Conservation (phyloP, 2,329 filamentous ascomycete species). For the Scytalidium sp. region DNA sequence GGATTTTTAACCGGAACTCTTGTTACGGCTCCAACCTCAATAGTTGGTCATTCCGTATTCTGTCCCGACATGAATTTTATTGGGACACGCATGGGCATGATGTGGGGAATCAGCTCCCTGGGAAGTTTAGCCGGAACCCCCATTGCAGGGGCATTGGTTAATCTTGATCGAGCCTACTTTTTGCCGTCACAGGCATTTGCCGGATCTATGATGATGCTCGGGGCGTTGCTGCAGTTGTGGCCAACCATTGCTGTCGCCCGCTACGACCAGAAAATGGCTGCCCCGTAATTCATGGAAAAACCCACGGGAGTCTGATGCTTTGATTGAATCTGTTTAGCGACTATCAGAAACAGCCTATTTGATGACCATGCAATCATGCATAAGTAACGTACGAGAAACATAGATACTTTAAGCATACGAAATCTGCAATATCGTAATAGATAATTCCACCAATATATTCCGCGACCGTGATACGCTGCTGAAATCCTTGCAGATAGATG, state of each 20-base stretch:
- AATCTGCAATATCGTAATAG: too few relatives aligned
- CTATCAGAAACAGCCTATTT: too few relatives aligned
- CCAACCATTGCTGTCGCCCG: background rate
- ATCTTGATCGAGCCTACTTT: background rate
- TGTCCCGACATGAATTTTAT: constrained; percentile 4
- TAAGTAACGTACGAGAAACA: too few relatives aligned
- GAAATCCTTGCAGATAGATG: too few relatives aligned
- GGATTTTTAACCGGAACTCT: constrained; percentile 68
- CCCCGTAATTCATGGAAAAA: too few relatives aligned
- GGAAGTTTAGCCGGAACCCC: constrained; percentile 12
- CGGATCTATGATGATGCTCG: background rate
- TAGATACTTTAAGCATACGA: too few relatives aligned
- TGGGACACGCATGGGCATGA: constrained; percentile 13
- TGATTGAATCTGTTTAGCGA: too few relatives aligned
- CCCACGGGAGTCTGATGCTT: too few relatives aligned
- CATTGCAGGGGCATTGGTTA: background rate
- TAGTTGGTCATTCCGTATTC: constrained; percentile 3
- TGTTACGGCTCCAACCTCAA: constrained; percentile 1
- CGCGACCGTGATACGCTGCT: too few relatives aligned
- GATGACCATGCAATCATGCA: too few relatives aligned
- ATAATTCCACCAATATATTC: too few relatives aligned
- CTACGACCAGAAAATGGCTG: background rate
- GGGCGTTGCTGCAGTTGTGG: background rate
- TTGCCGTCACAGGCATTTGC: background rate
- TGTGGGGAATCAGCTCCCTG: constrained; percentile 6